Evolutionary conservation across 257 asterid species (phyloP), one percentile per base, ranked within the genome.

Genomic region (Handroanthus guayacan): DNA sequence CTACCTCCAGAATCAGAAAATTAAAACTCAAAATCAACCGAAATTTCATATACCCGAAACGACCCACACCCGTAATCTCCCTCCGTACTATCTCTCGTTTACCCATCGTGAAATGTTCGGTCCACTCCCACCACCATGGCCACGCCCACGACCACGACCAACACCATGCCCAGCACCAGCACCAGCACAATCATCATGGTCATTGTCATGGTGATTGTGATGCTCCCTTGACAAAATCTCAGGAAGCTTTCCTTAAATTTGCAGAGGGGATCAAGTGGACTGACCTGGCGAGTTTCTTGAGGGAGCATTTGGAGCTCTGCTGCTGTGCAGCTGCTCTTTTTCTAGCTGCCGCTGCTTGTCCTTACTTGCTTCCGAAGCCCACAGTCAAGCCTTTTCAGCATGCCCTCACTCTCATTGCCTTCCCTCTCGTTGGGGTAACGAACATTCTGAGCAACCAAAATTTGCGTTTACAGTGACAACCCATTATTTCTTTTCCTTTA

Each of bases 361-460:
- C 99, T 3, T 86, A 83, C 89, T 70, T 93, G 76, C 80, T 87
- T 6, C 98, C 98, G 50, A 57, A 78, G 74, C 78, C 89, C 41
- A 84, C 89, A 16, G 90, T 72, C 38, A 86, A 71, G 88, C 87
- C 89, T 47, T 81, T 95, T 68, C 97, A 89, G 84, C 88, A 83
- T 60, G 76, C 87, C 9, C 79, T 88, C 82, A 79, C 85, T 62
- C 74, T 86, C 83, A 45, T 87, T 75, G 99, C 94, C 18, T 95
- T 95, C 63, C 99, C 99, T 77, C 90, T 95, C 16, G 98, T 95
- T 57, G 98, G 97, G 96, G 98, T 95, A 90, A 68, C 72, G 37
- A 8, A 2, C 2, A 12, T 44, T 65, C 52, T 56, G 44, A 62
- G 61, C 52, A 52, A 36, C 66, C 81, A 45, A 4, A 6, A 36